Percentiles rank a stretch among this genome's conserved stretches.
These are phyloP conservation scores for Cucumis melo DNA, from an alignment of 306 rosid genomes.

Conservation along the genomic window DNA sequence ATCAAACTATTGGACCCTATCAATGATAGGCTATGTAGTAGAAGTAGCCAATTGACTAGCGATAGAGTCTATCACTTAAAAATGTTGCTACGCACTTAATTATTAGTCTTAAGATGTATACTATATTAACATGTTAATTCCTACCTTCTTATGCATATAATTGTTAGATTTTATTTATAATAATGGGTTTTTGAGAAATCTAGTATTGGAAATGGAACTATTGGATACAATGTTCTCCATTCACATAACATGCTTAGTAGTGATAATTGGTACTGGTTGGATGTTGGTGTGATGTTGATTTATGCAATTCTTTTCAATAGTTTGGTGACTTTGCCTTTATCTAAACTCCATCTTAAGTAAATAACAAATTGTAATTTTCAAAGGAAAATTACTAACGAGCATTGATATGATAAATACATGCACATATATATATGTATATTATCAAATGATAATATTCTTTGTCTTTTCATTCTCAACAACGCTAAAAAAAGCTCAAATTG, in stretches of 20 bases:
- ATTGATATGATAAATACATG: background rate
- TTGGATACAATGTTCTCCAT: slow-evolving; percentile 50
- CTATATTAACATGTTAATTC: no score
- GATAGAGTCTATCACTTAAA: no score
- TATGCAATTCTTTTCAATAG: slow-evolving; percentile 47
- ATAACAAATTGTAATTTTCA: background rate
- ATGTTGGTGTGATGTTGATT: slow-evolving; percentile 27
- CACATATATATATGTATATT: background rate
- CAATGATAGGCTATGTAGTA: no score
- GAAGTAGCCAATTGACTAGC: no score
- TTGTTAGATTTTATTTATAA: background rate
- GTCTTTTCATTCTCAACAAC: slow-evolving; percentile 26
- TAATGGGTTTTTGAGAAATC: slow-evolving; percentile 29
- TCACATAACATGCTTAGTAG: slow-evolving; percentile 35
- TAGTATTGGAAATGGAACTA: slow-evolving; percentile 18
- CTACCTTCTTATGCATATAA: no score
- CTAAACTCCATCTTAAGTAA: slow-evolving; percentile 69
- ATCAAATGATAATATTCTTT: background rate
- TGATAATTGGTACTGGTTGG: slow-evolving; percentile 68
- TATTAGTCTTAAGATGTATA: no score
- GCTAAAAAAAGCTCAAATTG: slow-evolving; percentile 36
- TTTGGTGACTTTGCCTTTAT: slow-evolving; percentile 52
- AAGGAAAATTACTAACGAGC: background rate
- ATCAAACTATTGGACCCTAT: no score
- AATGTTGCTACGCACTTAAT: no score